These are phyloP conservation scores for Waltiozyma sp. DNA, from an alignment of 1,139 yeast genomes.

Conservation along the genomic window DNA sequence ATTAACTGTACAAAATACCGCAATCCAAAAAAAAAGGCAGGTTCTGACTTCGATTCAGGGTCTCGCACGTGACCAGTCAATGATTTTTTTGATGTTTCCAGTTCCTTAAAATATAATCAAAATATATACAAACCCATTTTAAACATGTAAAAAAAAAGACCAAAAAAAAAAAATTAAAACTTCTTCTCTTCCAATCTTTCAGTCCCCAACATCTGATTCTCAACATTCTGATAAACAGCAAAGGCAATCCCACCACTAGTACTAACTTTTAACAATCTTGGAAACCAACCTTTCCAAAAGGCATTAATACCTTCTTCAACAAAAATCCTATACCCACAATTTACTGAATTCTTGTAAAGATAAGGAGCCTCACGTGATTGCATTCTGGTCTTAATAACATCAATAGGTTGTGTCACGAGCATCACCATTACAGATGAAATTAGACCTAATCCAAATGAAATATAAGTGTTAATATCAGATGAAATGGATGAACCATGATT, in stretches of 20 bases:
- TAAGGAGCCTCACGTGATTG: slow-evolving; percentile 59
- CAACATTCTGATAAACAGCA: slow-evolving; percentile 53
- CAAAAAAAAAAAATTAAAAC: not conserved
- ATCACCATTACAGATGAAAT: slow-evolving; percentile 58
- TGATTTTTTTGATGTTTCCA: no score
- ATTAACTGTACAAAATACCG: no score
- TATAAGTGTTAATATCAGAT: slow-evolving; percentile 26
- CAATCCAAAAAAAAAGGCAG: no score
- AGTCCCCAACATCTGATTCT: slow-evolving; percentile 27
- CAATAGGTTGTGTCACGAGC: slow-evolving; percentile 79
- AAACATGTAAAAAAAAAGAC: no score
- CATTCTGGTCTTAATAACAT: slow-evolving; percentile 80
- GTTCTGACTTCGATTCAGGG: no score
- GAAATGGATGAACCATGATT: slow-evolving; percentile 16
- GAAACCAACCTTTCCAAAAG: slow-evolving; percentile 73
- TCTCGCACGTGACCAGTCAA: no score
- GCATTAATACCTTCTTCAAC: slow-evolving; percentile 53
- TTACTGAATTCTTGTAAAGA: slow-evolving; percentile 55
- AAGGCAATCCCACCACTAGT: slow-evolving; percentile 75
- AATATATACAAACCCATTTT: no score
- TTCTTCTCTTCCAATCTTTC: not conserved
- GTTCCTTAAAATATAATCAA: no score
- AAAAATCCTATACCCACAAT: slow-evolving; percentile 64
- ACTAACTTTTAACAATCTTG: slow-evolving; percentile 69
- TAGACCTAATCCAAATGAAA: slow-evolving; percentile 46